Evolutionary conservation across 345 rosid genomes (phyloP).

Genomic region (Aethionema arabicum): DNA sequence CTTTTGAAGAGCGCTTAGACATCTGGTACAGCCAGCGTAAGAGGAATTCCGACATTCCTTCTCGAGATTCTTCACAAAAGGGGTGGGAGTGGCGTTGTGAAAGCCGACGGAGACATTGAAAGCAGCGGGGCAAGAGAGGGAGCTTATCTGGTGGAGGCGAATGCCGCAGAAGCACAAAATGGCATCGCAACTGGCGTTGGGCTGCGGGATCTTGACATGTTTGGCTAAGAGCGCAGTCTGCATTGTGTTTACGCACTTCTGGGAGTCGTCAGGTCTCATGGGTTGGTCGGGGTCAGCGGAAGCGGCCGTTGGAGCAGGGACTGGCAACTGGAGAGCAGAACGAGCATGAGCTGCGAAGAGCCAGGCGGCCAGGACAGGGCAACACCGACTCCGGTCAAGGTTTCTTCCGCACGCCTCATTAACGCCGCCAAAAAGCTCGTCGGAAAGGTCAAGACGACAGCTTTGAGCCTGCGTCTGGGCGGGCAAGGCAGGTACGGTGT

Average conservation of each 20-base stretch:
- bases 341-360: slow-evolving; percentile 94
- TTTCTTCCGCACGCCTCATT: slow-evolving; percentile 77
- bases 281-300: slow-evolving; percentile 58
- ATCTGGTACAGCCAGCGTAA: slow-evolving; percentile 90
- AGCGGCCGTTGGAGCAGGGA: slow-evolving; percentile 56
- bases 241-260: slow-evolving; percentile 89
- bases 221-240: slow-evolving; percentile 74
- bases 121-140: slow-evolving; percentile 94
- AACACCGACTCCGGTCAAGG: slow-evolving; percentile 92
- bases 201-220: slow-evolving; percentile 79
- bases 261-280: slow-evolving; percentile 93
- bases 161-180: slow-evolving; percentile 93
- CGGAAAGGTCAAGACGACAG: slow-evolving; percentile 89
- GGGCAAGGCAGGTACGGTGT: slow-evolving; percentile 90
- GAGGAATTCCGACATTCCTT: slow-evolving; percentile 84
- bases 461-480: slow-evolving; percentile 60
- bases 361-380: slow-evolving; percentile 97
- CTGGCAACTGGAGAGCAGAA: slow-evolving; percentile 70
- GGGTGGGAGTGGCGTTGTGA: slow-evolving; percentile 82
- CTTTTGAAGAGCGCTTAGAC: slow-evolving; percentile 96
- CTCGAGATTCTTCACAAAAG: slow-evolving; percentile 83
- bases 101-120: slow-evolving; percentile 67
- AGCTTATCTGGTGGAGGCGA: slow-evolving; percentile 90
- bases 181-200: slow-evolving; percentile 81
- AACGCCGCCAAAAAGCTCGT: slow-evolving; percentile 96